phyloP scores from a whole-genome alignment of 345 rosid species.

The Kernera saxatilis region DNA sequence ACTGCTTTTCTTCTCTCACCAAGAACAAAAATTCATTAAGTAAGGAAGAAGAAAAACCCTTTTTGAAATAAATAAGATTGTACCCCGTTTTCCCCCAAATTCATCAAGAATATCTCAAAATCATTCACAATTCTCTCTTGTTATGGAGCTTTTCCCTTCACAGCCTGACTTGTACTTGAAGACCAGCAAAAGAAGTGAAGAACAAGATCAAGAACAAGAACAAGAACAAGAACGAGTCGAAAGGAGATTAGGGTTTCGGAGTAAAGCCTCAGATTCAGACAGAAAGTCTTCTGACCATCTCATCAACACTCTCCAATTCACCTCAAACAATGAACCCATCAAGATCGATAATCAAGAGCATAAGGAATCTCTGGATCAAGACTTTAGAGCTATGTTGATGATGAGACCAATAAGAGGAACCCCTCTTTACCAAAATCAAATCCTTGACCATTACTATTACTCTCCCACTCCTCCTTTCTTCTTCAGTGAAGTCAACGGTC shows the following conservation, averaged over 20 bases:
- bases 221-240: constrained; percentile 16
- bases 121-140: not conserved
- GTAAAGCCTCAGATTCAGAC: constrained; percentile 23
- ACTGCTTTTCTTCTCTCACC: constrained; percentile 28
- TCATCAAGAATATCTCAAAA: constrained; percentile 13
- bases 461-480: constrained; percentile 20
- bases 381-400: constrained; percentile 45
- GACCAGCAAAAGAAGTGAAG: constrained; percentile 11
- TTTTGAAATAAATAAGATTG: constrained; percentile 17
- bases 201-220: constrained; percentile 7
- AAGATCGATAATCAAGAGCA: constrained; percentile 19
- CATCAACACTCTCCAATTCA: constrained; percentile 13
- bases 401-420: constrained; percentile 87
- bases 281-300: constrained; percentile 5
- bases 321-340: constrained; percentile 8
- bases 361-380: constrained; percentile 33
- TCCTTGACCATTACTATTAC: constrained; percentile 32
- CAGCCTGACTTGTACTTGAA: constrained; percentile 32
- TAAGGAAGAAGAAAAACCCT: not conserved
- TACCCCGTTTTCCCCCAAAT: not conserved
- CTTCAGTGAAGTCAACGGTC: constrained; percentile 26
- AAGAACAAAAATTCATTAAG: constrained; percentile 21
- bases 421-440: constrained; percentile 62
- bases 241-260: constrained; percentile 24
- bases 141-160: constrained; percentile 35